A percentile compares a stretch with the other conserved stretches of the same genome.
phyloP scores from a whole-genome alignment of 805 yeast genomes.

The Wickerhamiella musiphila region DNA sequence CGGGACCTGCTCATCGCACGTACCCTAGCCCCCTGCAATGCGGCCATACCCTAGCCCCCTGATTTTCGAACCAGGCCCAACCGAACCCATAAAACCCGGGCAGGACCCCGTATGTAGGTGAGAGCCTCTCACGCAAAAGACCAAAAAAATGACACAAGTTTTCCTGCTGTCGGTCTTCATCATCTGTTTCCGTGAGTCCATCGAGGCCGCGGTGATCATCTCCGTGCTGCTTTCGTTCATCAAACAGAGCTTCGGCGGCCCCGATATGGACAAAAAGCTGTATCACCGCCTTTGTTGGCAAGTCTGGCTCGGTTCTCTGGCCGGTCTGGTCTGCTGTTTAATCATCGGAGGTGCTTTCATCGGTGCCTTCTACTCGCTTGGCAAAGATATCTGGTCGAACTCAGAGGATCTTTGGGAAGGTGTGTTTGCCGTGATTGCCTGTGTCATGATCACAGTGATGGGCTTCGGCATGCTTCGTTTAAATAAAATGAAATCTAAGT shows the following conservation, averaged over 20 bases:
- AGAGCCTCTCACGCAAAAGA: too few species aligned
- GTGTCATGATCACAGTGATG: constrained; percentile 77
- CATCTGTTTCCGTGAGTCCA: constrained; percentile 80
- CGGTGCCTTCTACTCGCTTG: constrained; percentile 74
- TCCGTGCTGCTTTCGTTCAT: constrained; percentile 84
- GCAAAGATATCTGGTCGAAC: constrained; percentile 65
- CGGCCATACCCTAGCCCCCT: too few species aligned
- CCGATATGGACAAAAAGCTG: constrained; percentile 22
- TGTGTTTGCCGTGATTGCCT: constrained; percentile 76
- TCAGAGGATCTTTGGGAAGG: constrained; percentile 98
- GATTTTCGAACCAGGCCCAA: too few species aligned
- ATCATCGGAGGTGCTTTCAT: constrained; percentile 83
- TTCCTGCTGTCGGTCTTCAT: constrained; percentile 58
- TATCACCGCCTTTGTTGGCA: constrained; percentile 53
- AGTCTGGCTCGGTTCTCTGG: constrained; percentile 68
- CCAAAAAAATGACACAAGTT: constrained; percentile 34
- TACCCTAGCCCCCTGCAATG: too few species aligned
- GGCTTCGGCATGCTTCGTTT: constrained; percentile 93
- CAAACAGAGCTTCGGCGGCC: constrained; percentile 65
- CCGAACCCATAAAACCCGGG: too few species aligned
- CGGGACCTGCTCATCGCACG: too few species aligned
- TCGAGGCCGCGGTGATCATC: constrained; percentile 83
- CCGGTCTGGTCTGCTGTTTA: constrained; percentile 66
- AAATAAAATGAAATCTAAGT: constrained; percentile 90
- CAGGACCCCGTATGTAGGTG: too few species aligned